phyloP scores from a whole-genome alignment of 2,329 filamentous ascomycete genomes.

The Davidsoniella virescens region DNA sequence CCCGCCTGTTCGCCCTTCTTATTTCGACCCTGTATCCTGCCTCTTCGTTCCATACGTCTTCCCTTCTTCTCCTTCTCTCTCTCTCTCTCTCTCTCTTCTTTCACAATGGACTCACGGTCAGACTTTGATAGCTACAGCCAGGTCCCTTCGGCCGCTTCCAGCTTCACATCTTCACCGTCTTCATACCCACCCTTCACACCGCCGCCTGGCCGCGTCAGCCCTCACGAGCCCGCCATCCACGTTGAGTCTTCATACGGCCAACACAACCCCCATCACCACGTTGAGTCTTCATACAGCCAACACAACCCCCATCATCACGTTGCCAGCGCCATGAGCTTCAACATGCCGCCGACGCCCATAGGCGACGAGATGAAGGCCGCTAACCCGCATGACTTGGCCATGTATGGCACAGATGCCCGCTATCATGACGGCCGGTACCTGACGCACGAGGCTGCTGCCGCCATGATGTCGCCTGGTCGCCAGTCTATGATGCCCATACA shows the following conservation, averaged over 20 bases:
- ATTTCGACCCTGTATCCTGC: background rate
- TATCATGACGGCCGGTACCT: slow-evolving; percentile 5
- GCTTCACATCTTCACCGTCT: slow-evolving; percentile 26
- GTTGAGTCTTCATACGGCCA: slow-evolving; percentile 7
- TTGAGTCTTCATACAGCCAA: slow-evolving; percentile 5
- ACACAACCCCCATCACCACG: background rate
- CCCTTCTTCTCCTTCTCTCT: slow-evolving; percentile 1
- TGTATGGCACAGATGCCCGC: slow-evolving; percentile 5
- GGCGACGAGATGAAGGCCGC: background rate
- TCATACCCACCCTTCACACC: slow-evolving; percentile 29
- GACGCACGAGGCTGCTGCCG: background rate
- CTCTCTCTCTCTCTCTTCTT: slow-evolving; percentile 16
- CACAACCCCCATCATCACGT: background rate
- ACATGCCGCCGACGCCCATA: slow-evolving; percentile 8
- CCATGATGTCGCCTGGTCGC: background rate
- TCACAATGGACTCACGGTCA: slow-evolving; percentile 24
- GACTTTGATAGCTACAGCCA: slow-evolving; percentile 24
- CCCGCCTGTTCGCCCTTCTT: background rate
- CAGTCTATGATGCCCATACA: slow-evolving; percentile 5
- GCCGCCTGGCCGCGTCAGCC: slow-evolving; percentile 23
- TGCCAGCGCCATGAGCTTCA: slow-evolving; percentile 6
- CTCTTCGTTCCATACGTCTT: background rate
- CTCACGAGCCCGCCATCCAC: slow-evolving; percentile 8
- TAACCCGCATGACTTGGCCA: slow-evolving; percentile 5
- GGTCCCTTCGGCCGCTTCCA: slow-evolving; percentile 20